Base-by-base conservation (phyloP, 768 basidiomycete species). In the Krasilnikovozyma curviuscula region DNA sequence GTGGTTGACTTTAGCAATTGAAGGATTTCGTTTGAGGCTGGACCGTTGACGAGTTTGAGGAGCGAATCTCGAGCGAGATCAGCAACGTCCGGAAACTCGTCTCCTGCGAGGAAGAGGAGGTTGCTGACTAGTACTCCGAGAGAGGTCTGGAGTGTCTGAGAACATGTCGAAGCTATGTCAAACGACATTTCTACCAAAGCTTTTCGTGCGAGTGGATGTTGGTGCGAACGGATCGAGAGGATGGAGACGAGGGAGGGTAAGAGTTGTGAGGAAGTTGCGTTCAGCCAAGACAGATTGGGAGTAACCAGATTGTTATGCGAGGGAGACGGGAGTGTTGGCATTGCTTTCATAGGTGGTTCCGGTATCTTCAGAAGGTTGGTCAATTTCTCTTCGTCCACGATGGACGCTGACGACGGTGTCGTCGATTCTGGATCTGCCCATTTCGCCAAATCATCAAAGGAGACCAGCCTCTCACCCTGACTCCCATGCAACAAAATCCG, bases 171-270 rank as follows among this genome's bases (percentile, higher is more conserved):
- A n/a, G 83, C 66, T 30, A 84, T 61, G 14, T 63, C 54, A 3
- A 67, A 62, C 2, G 81, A 76, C 57, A 83, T 72, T 1, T 64
- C 57, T 24, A 67, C 65, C 8, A 91, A 66, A 0, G 75, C 75
- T 19, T 64, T 54, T 13, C 81, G 72, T 6, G 81, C 83, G 3
- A 67, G 62, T 2, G 79, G 70, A 1, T 74, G 81, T 12, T 79
- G 76, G 58, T 91, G 85, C 2, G 73, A 71, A 12, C 80, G 64
- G 12, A 85, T 69, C 0, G 79, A 71, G 1, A 79, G 73, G 18
- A 95, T 67, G 0, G 78, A 68, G 55, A 83, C 81, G 44, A 95
- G 61, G 7, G 86, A 83, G 21, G 84, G 78, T 39, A 81, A 75
- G 10, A 97, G 66, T 57, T 93, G 86, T 5, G 83, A 73, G 2